A percentile compares a stretch with the other conserved stretches of the same genome.
phyloP scores from a whole-genome alignment of 805 yeast species.

The Candida suzukii region DNA sequence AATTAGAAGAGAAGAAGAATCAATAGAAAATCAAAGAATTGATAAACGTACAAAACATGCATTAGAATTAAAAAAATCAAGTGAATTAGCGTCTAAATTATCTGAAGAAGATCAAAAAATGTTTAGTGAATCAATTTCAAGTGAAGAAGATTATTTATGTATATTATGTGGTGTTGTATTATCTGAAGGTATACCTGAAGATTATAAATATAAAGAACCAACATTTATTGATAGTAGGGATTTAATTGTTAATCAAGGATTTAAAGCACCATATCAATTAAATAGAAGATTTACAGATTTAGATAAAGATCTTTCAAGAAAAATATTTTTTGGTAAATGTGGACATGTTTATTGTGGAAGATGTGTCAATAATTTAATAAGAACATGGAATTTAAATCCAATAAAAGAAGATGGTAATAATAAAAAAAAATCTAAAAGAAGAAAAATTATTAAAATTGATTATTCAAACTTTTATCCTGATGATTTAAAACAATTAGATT shows the following conservation, averaged over 20 bases:
- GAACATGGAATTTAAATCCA: conserved; percentile 9
- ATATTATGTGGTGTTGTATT: conserved; percentile 63
- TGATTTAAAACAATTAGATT: conserved; percentile 17
- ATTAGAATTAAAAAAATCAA: conserved; percentile 10
- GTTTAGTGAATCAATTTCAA: conserved; percentile 22
- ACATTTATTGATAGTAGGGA: conserved; percentile 16
- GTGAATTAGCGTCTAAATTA: conserved; percentile 10
- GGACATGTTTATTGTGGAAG: conserved; percentile 87
- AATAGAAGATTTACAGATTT: conserved; percentile 37
- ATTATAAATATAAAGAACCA: conserved; percentile 26
- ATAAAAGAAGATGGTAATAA: conserved; percentile 7
- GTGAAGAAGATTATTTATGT: conserved; percentile 42
- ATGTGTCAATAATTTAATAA: conserved; percentile 63
- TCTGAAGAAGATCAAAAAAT: conserved; percentile 5
- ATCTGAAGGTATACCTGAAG: conserved; percentile 67
- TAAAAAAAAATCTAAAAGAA: conserved; percentile 7
- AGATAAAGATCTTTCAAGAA: conserved; percentile 55
- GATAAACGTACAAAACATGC: conserved; percentile 14
- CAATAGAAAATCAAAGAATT: conserved; percentile 18
- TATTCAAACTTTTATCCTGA: conserved; percentile 1
- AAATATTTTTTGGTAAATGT: conserved; percentile 62
- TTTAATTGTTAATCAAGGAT: conserved; percentile 20
- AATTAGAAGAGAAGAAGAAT: conserved; percentile 20
- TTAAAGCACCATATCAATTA: conserved; percentile 62
- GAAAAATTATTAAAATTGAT: conserved; percentile 16